Evolutionary conservation across 768 basidiomycete species (phyloP).

Genomic region (Sarcodon aspratus): DNA sequence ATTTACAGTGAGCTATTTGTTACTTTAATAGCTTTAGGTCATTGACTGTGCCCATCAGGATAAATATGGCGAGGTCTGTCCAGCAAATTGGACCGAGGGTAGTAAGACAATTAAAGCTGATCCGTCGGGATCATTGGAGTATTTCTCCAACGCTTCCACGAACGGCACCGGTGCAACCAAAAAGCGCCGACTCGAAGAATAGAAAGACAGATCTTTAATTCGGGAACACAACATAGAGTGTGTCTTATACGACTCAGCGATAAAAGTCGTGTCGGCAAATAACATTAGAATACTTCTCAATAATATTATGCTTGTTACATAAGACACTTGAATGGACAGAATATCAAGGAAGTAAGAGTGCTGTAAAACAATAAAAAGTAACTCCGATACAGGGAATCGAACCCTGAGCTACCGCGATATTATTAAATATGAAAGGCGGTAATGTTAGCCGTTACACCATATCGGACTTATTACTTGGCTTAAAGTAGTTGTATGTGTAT

Average conservation of each 20-base stretch:
- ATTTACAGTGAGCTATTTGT: slow-evolving; percentile 46
- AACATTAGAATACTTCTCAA: too few species aligned
- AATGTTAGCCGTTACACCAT: slow-evolving; percentile 28
- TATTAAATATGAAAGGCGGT: slow-evolving; percentile 18
- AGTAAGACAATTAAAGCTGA: slow-evolving; percentile 75
- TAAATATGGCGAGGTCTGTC: slow-evolving; percentile 86
- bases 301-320: too few species aligned
- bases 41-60: slow-evolving; percentile 34
- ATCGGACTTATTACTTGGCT: slow-evolving; percentile 9
- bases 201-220: neutral
- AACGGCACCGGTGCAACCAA: slow-evolving; percentile 9
- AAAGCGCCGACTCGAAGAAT: neutral
- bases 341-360: neutral
- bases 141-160: slow-evolving; percentile 36
- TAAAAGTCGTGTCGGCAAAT: too few species aligned
- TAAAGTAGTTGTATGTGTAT: neutral
- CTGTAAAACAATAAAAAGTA: neutral
- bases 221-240: too few species aligned
- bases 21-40: neutral
- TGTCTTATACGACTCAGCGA: too few species aligned
- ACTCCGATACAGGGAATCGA: slow-evolving; percentile 29
- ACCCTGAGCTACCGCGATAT: slow-evolving; percentile 26
- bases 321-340: too few species aligned
- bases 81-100: slow-evolving; percentile 82
- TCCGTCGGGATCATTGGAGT: slow-evolving; percentile 61